Base-by-base conservation (phyloP, 257 asterid genomes). In the Nicotiana undulata region DNA sequence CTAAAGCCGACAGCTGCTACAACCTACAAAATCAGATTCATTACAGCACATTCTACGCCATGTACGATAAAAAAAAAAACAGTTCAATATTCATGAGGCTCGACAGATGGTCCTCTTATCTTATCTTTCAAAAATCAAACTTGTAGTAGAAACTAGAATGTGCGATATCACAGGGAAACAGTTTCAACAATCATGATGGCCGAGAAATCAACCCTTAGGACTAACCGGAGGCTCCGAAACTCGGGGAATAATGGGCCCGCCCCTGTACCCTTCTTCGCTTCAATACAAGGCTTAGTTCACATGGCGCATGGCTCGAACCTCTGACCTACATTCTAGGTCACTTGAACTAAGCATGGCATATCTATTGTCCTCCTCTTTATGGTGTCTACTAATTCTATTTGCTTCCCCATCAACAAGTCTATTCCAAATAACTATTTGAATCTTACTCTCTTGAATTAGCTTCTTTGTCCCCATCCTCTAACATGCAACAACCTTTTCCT, bases 1-100 rank as follows among this genome's bases (percentile, higher is more conserved):
- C 92, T 88, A 65, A 95, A 95, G 63, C 93, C 98, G 84, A 95
- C 98, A 74, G 98, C 99, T 70, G 97, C 98, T 83, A 95, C 98
- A 81, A 95, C 99, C 99, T 95, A 70, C 32, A 83, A 44, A 78
- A 53, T 67, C 60, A 34, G 82, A 86, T 31, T 80, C 78, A 77
- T 60, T 16, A 52, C 55, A 81, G 55, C 76, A 63, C 61, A 49
- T 49, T 24, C 20, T 56, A 49, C 51, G 15, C 40, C 77, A 70
- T 72, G 32, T 26, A 72, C 78, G 6, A 46, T 24, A 72, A 29
- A 56, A 64, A 80, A 3, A 12, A 58, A 13, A 40, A 40, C 5
- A 18, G 72, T 60, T 64, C 34, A 26, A 56, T 37, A 64, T 79
- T 79, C 68, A 59, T 46, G 65, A 64, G 24, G 22, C 24, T 72